Percentiles rank a stretch among this genome's conserved stretches.
Conservation (phyloP, 148 eudicot genomes). For the Limonium bicolor region DNA sequence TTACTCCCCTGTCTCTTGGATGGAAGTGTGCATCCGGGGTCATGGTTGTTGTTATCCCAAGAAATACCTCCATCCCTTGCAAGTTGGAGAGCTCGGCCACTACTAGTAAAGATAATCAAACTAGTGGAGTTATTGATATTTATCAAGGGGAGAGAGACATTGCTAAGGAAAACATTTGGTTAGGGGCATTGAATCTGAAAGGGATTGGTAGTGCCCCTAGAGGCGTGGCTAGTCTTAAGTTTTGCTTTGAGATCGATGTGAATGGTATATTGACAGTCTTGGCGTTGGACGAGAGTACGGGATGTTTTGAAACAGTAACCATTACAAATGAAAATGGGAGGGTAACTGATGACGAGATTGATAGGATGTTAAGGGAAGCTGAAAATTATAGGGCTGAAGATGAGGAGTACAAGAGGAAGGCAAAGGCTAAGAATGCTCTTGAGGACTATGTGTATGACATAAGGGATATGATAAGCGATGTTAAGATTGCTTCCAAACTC, state of each 20-base stretch:
- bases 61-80: background rate
- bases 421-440: background rate
- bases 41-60: background rate
- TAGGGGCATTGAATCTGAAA: background rate
- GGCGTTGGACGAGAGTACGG: background rate
- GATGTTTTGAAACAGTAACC: background rate
- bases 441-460: background rate
- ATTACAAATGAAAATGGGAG: background rate
- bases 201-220: background rate
- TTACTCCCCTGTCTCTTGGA: background rate
- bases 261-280: background rate
- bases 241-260: background rate
- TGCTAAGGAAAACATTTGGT: background rate
- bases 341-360: background rate
- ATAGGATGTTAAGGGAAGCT: background rate
- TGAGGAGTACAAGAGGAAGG: background rate
- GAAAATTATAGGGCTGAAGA: background rate
- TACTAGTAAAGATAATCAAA: background rate
- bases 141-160: background rate
- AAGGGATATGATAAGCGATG: background rate
- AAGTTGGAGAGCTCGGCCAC: background rate
- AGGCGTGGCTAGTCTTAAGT: background rate
- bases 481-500: background rate
- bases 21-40: background rate
- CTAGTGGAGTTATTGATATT: background rate